These are phyloP conservation scores for Cystoisospora suis DNA, from an alignment of 169 alveolate genomes.

Conservation along the genomic window DNA sequence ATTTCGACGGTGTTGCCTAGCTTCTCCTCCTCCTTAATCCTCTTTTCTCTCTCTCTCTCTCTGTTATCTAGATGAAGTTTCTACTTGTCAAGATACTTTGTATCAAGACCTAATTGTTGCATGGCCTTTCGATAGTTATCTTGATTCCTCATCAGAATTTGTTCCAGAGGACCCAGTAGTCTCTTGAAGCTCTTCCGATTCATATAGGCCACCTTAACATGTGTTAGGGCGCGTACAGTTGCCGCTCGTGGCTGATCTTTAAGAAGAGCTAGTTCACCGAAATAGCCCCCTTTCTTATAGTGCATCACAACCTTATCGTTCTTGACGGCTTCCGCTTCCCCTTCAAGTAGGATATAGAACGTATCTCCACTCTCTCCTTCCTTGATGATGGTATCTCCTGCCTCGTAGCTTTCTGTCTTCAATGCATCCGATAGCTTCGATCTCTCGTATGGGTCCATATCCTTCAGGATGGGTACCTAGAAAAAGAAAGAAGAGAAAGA, in stretches of 20 bases:
- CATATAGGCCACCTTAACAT: slow-evolving; percentile 66
- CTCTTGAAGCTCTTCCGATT: slow-evolving; percentile 93
- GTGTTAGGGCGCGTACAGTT: slow-evolving; percentile 82
- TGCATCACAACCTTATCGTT: slow-evolving; percentile 73
- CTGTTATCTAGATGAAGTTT: too few species aligned
- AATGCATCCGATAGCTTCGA: slow-evolving; percentile 89
- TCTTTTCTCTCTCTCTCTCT: too few species aligned
- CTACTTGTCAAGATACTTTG: slow-evolving; percentile 45
- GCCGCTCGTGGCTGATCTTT: slow-evolving; percentile 93
- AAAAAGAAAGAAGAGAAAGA: neutral
- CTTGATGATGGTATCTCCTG: slow-evolving; percentile 85
- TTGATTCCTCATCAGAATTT: slow-evolving; percentile 88
- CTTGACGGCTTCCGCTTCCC: slow-evolving; percentile 91
- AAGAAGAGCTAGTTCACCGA: slow-evolving; percentile 93
- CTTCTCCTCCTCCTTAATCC: too few species aligned
- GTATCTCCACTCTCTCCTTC: slow-evolving; percentile 93
- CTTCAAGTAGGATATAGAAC: slow-evolving; percentile 90
- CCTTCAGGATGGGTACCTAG: slow-evolving; percentile 82
- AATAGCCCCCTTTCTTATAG: slow-evolving; percentile 86
- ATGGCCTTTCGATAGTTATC: slow-evolving; percentile 79
- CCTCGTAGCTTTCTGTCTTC: slow-evolving; percentile 71
- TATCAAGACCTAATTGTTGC: slow-evolving; percentile 51
- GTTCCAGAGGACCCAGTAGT: slow-evolving; percentile 93
- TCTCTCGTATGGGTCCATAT: slow-evolving; percentile 91
- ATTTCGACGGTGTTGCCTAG: too few species aligned